These are phyloP conservation scores for Reutealis trisperma DNA, from an alignment of 345 rosid genomes.

Conservation along the genomic window DNA sequence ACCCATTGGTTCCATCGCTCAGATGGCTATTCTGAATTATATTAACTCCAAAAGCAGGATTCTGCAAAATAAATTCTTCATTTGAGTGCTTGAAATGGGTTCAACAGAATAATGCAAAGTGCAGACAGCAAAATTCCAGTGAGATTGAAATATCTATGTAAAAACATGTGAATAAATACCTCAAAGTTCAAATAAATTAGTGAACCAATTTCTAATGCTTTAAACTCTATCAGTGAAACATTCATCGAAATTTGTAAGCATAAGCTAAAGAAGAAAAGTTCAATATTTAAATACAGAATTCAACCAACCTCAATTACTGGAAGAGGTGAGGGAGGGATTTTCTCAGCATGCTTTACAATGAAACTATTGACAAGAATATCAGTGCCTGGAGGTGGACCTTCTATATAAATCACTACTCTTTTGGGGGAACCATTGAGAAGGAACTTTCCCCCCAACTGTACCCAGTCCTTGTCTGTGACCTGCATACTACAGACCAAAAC, in stretches of 20 bases:
- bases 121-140: slow-evolving; percentile 3
- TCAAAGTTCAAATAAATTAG: background rate
- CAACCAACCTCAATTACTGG: slow-evolving; percentile 67
- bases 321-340: slow-evolving; percentile 56
- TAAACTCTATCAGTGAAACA: background rate
- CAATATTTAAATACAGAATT: background rate
- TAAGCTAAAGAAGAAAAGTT: background rate
- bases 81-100: slow-evolving; percentile 6
- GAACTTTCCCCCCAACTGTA: slow-evolving; percentile 76
- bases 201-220: background rate
- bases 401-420: slow-evolving; percentile 71
- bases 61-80: slow-evolving; percentile 39
- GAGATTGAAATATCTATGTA: background rate
- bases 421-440: slow-evolving; percentile 78
- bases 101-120: slow-evolving; percentile 3
- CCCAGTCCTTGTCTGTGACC: slow-evolving; percentile 83
- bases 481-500: slow-evolving; percentile 48
- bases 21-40: slow-evolving; percentile 72
- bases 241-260: background rate
- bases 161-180: background rate
- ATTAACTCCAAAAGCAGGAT: slow-evolving; percentile 71
- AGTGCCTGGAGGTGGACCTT: slow-evolving; percentile 89
- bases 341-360: slow-evolving; percentile 68
- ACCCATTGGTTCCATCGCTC: slow-evolving; percentile 58
- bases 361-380: slow-evolving; percentile 84